Evolutionary conservation across 179 eudicot genomes (phyloP), one percentile per base, ranked within the genome.

Genomic region (Sideroxylon spinosum): DNA sequence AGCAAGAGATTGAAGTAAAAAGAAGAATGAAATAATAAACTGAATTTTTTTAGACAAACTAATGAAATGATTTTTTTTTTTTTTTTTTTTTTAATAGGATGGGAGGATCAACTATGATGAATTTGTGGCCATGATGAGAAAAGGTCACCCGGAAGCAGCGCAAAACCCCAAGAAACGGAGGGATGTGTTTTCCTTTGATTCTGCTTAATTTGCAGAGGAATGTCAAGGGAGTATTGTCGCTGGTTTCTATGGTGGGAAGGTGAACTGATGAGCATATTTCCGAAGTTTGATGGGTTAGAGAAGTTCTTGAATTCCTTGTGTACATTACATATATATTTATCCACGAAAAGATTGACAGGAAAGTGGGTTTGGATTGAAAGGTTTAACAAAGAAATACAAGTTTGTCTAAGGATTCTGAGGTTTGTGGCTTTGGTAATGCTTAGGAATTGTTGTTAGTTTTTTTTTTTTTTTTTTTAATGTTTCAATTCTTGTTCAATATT

Each of bases 91-190:
- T 32, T 32, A 3, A 80, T 80, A 88, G 90, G 90, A 88, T 81
- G 89, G 89, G 0, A 83, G 87, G 61, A 84, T 88, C 67, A 82
- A 88, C 81, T 88, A 84, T 14, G 87, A 88, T 16, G 90, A 88
- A 60, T 88, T 88, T 66, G 86, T 73, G 23, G 90, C 90, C 53
- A 88, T 88, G 90, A 88, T 88, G 90, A 84, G 75, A 69, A 84
- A 86, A 59, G 88, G 88, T 0, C 73, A 86, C 46, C 88, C 86
- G 19, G 88, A 86, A 44, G 79, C 76, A 68, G 80, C 69, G 20
- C 71, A 79, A 76, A 85, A 85, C 61, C 83, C 82, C 17, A 87
- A 82, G 82, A 87, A 85, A 73, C 74, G 88, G n/a, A 78, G 88
- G 22, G 80, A 78, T 55, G 81, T 76, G 28, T 23, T 76, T 55